Conservation (phyloP, 2,329 filamentous ascomycete genomes). For the Aureobasidium namibiae region DNA sequence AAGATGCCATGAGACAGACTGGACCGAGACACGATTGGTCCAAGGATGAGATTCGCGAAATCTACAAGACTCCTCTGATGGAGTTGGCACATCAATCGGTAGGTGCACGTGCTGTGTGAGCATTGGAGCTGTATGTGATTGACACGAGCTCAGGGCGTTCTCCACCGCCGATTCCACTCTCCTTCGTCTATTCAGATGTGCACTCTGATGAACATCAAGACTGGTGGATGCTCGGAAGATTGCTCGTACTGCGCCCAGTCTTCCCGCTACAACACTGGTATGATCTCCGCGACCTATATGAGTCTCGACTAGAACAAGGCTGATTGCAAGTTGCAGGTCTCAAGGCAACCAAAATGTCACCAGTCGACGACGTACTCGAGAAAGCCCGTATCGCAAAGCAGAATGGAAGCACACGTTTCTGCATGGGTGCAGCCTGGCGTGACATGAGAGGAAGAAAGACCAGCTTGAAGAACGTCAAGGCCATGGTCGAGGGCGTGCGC, state of each 20-base stretch:
- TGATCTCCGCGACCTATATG: neutral
- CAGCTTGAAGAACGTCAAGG: constrained; percentile 71
- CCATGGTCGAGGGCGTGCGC: constrained; percentile 75
- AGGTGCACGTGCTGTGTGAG: neutral
- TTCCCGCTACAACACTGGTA: constrained; percentile 62
- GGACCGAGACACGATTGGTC: constrained; percentile 68
- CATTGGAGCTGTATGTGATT: neutral
- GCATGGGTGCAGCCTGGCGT: constrained; percentile 90
- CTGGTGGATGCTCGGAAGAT: constrained; percentile 83
- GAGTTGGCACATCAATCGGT: constrained; percentile 46
- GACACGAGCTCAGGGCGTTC: constrained; percentile 46
- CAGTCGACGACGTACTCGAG: constrained; percentile 70
- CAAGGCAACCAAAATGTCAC: constrained; percentile 68
- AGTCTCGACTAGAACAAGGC: neutral
- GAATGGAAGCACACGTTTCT: constrained; percentile 85
- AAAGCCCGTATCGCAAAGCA: constrained; percentile 69
- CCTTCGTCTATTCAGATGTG: constrained; percentile 82
- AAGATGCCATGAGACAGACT: constrained; percentile 50
- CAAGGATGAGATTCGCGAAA: constrained; percentile 67
- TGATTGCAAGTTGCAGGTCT: constrained; percentile 39
- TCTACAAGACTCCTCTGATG: constrained; percentile 76
- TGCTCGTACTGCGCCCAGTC: constrained; percentile 91
- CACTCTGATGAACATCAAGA: constrained; percentile 96
- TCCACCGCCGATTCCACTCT: constrained; percentile 81
- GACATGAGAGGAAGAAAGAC: constrained; percentile 90